Conservation (phyloP, 768 basidiomycete species). For the Kwoniella dejecticola region DNA sequence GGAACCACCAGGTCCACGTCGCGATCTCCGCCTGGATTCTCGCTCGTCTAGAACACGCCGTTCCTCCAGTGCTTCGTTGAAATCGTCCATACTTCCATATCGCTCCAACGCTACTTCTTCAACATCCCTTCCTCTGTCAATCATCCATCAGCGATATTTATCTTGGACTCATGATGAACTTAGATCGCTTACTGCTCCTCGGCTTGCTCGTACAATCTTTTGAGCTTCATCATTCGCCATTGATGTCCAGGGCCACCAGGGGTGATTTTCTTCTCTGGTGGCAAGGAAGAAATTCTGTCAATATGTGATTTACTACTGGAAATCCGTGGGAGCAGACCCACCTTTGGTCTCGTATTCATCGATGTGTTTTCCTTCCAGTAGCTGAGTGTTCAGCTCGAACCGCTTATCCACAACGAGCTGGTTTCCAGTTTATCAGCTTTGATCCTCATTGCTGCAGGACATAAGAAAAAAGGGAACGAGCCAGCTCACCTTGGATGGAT, state of each 20-base stretch:
- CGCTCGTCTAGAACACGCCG: conserved; percentile 81
- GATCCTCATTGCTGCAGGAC: not conserved
- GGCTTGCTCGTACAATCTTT: conserved; percentile 82
- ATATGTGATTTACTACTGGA: no score
- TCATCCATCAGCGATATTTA: no score
- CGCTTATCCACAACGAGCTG: conserved; percentile 49
- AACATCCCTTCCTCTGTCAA: conserved; percentile 42
- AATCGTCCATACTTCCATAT: conserved; percentile 80
- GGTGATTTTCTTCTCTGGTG: conserved; percentile 60
- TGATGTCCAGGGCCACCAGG: conserved; percentile 90
- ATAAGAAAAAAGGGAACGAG: not conserved
- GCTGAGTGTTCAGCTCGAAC: conserved; percentile 56
- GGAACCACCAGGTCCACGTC: conserved; percentile 56
- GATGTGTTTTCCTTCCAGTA: conserved; percentile 60
- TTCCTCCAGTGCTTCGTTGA: conserved; percentile 86
- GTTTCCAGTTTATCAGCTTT: not conserved
- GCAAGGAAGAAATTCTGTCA: no score
- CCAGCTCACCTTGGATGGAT: conserved; percentile 69
- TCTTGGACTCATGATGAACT: no score
- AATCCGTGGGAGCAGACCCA: conserved; percentile 52
- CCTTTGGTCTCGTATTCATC: conserved; percentile 58
- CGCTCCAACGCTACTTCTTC: conserved; percentile 77
- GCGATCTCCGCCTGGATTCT: conserved; percentile 61
- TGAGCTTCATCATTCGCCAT: conserved; percentile 98
- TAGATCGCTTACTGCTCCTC: conserved; percentile 78